phyloP scores from a whole-genome alignment of 2,329 filamentous ascomycete genomes.

The Aspergillus sojae region DNA sequence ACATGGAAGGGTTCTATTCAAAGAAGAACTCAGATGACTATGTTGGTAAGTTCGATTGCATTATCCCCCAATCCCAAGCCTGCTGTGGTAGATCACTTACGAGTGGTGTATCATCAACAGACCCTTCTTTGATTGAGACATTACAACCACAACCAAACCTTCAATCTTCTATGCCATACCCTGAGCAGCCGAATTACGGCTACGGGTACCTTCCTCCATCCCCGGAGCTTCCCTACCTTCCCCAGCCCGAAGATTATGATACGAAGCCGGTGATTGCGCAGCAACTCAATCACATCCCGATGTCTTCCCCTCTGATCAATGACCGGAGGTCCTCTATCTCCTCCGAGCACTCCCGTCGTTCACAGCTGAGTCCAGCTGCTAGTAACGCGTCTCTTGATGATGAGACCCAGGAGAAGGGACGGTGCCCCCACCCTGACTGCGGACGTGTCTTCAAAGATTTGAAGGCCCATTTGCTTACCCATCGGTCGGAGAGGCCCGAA shows the following conservation, averaged over 20 bases:
- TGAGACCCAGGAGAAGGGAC: slow-evolving; percentile 64
- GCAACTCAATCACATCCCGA: slow-evolving; percentile 24
- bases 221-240: slow-evolving; percentile 39
- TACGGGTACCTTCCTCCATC: slow-evolving; percentile 38
- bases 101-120: slow-evolving; percentile 36
- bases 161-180: slow-evolving; percentile 36
- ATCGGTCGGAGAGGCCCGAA: slow-evolving; percentile 86
- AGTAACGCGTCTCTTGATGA: slow-evolving; percentile 65
- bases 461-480: slow-evolving; percentile 92
- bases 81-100: background rate
- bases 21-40: slow-evolving; percentile 46
- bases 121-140: slow-evolving; percentile 62
- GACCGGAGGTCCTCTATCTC: slow-evolving; percentile 69
- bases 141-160: slow-evolving; percentile 38
- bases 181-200: slow-evolving; percentile 35
- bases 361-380: slow-evolving; percentile 60
- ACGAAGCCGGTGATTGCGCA: slow-evolving; percentile 32
- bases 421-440: slow-evolving; percentile 82
- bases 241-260: slow-evolving; percentile 31
- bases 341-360: slow-evolving; percentile 69
- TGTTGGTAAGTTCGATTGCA: slow-evolving; percentile 32
- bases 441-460: slow-evolving; percentile 87
- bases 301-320: slow-evolving; percentile 63
- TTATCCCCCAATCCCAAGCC: background rate
- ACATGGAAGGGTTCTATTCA: slow-evolving; percentile 45